Conservation (phyloP, 148 eudicot genomes). For the Rhododendron ovatum region DNA sequence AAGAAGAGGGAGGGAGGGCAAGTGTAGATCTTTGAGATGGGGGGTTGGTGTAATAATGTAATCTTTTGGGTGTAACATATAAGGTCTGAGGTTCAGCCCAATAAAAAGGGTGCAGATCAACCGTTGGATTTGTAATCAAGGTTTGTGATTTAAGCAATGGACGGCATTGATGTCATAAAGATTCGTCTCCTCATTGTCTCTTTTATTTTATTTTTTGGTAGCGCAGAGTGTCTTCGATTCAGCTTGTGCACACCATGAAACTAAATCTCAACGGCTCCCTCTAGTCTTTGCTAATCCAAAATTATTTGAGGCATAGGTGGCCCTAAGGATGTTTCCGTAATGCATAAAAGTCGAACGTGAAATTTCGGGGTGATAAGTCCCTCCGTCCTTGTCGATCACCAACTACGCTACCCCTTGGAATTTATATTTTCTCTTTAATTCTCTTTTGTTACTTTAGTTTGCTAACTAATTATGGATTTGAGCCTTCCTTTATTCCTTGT, state of each 20-base stretch:
- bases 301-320: no score
- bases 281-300: no score
- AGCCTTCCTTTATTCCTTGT: not conserved
- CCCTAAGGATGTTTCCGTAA: no score
- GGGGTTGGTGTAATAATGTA: constrained; percentile 14
- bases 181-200: not conserved
- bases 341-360: no score
- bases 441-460: not conserved
- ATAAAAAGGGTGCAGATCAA: constrained; percentile 15
- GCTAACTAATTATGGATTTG: not conserved
- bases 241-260: no score
- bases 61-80: not conserved
- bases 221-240: no score
- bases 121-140: constrained; percentile 12
- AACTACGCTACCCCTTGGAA: no score
- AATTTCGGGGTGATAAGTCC: fast-evolving
- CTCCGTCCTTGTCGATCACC: no score
- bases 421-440: not conserved
- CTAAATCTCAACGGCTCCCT: no score
- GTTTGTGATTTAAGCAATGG: constrained; percentile 16
- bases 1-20: not conserved
- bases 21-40: constrained; percentile 18
- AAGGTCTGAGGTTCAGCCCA: constrained; percentile 3
- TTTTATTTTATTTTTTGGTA: not conserved
- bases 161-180: constrained; percentile 20